Evolutionary conservation across 805 yeast genomes (phyloP).

Genomic region (Candida methanosorbosa): DNA sequence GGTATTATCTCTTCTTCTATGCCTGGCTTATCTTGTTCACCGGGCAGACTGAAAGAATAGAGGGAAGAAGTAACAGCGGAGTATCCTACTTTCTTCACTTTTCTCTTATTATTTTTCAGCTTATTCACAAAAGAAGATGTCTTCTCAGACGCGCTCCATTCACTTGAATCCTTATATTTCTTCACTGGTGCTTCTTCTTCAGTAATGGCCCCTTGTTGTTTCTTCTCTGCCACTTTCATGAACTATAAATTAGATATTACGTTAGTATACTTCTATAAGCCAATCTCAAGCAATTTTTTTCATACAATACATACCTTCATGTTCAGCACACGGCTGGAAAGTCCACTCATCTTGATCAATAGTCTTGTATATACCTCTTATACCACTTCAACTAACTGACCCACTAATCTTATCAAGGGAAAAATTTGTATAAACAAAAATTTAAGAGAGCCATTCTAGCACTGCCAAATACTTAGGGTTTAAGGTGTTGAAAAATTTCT

Average conservation of each 20-base stretch:
- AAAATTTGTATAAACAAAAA: not conserved
- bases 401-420: no score
- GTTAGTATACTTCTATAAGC: no score
- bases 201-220: conserved; percentile 21
- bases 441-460: not conserved
- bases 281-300: no score
- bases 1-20: not conserved
- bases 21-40: conserved; percentile 8
- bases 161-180: conserved; percentile 40
- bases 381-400: not conserved
- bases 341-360: conserved; percentile 14
- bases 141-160: no score
- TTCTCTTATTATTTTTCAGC: conserved; percentile 9
- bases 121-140: conserved; percentile 17
- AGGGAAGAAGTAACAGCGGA: conserved; percentile 5
- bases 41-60: conserved; percentile 2
- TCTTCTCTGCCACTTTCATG: conserved; percentile 39
- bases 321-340: conserved; percentile 69
- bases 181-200: conserved; percentile 23
- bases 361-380: no score
- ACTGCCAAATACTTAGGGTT: no score
- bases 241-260: conserved; percentile 24
- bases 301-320: conserved; percentile 41
- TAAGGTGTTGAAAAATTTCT: no score
- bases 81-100: conserved; percentile 20